Conservation (phyloP, 2,329 filamentous ascomycete genomes). For the Exophiala dermatitidis region DNA sequence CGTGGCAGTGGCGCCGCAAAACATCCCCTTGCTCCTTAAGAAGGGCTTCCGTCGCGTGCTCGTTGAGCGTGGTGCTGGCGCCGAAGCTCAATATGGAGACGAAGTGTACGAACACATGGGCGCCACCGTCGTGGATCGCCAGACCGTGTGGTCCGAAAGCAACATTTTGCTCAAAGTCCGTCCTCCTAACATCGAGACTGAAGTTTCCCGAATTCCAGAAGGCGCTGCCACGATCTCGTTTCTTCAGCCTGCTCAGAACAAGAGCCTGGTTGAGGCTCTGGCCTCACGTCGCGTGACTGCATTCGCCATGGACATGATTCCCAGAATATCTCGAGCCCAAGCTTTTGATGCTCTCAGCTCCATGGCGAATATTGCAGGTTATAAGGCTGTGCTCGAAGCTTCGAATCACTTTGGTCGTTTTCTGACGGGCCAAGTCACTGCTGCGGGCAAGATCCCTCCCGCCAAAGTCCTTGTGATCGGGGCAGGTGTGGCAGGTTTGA, state of each 20-base stretch:
- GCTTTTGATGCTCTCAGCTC: slow-evolving; percentile 80
- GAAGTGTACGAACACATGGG: slow-evolving; percentile 70
- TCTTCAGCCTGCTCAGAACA: slow-evolving; percentile 75
- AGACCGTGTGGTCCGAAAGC: slow-evolving; percentile 63
- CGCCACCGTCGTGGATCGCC: slow-evolving; percentile 64
- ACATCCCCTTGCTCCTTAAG: slow-evolving; percentile 72
- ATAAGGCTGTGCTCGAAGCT: slow-evolving; percentile 84
- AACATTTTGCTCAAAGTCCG: slow-evolving; percentile 82
- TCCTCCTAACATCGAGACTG: slow-evolving; percentile 58
- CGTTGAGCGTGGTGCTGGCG: slow-evolving; percentile 73
- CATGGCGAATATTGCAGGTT: slow-evolving; percentile 91
- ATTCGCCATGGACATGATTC: slow-evolving; percentile 91
- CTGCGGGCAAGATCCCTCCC: slow-evolving; percentile 81
- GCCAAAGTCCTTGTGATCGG: slow-evolving; percentile 88
- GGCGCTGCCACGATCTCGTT: slow-evolving; percentile 74
- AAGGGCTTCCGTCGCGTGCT: slow-evolving; percentile 74
- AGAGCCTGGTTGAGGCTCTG: slow-evolving; percentile 64
- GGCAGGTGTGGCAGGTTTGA: slow-evolving; percentile 79
- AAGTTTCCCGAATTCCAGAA: slow-evolving; percentile 60
- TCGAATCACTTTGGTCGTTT: slow-evolving; percentile 86
- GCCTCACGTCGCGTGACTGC: slow-evolving; percentile 63
- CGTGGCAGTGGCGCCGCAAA: slow-evolving; percentile 76
- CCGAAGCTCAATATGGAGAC: slow-evolving; percentile 68
- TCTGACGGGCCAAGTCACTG: slow-evolving; percentile 81
- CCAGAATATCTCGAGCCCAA: slow-evolving; percentile 80